Conservation (phyloP, 2,329 filamentous ascomycete species). For the Fusarium sambucinum region DNA sequence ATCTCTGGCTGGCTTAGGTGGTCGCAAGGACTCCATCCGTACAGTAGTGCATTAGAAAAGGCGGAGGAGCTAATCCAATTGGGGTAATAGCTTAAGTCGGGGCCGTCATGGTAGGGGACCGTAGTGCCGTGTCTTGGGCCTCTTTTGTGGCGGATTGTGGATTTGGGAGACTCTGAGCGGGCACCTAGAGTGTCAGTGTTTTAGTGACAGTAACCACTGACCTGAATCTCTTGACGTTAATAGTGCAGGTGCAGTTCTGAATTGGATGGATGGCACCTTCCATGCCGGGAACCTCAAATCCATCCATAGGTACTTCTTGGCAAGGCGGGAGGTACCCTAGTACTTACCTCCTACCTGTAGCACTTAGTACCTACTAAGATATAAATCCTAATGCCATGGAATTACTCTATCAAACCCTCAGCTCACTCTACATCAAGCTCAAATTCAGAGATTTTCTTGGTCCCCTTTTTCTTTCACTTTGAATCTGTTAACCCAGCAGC, state of each 20-base stretch:
- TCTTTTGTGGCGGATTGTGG: slow-evolving; percentile 7
- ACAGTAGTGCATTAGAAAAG: slow-evolving; percentile 40
- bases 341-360: no score
- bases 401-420: neutral
- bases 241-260: slow-evolving; percentile 1
- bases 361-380: no score
- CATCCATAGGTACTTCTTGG: neutral
- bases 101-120: slow-evolving; percentile 33
- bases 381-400: neutral
- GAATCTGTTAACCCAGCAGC: slow-evolving; percentile 22
- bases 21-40: slow-evolving; percentile 37
- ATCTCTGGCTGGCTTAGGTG: slow-evolving; percentile 34
- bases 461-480: slow-evolving; percentile 1
- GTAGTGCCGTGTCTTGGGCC: slow-evolving; percentile 26
- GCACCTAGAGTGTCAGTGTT: neutral
- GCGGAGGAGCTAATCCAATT: slow-evolving; percentile 38
- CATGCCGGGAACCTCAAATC: neutral
- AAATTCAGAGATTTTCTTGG: neutral
- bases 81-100: slow-evolving; percentile 29
- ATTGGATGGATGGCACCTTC: neutral
- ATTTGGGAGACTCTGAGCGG: slow-evolving; percentile 24
- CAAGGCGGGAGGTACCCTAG: neutral
- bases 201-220: neutral
- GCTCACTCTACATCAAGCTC: neutral
- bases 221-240: slow-evolving; percentile 9